Conservation (phyloP, 805 yeast species). For the Tetrapisispora taiwanensis region DNA sequence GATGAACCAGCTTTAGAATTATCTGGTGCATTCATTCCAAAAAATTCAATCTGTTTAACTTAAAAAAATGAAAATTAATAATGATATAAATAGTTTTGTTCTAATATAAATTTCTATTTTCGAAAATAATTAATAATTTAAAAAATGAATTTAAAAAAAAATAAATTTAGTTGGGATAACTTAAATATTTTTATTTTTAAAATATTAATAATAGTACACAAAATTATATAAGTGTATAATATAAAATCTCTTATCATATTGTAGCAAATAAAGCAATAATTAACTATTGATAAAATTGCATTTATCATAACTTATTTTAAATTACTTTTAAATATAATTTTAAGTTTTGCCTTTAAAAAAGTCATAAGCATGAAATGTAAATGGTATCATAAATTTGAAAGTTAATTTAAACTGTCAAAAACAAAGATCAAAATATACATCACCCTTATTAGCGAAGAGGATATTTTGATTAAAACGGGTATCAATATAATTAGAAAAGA, state of each 20-base stretch:
- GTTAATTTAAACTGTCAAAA: not conserved
- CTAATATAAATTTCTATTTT: no score
- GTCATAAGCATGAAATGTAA: not conserved
- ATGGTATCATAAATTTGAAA: not conserved
- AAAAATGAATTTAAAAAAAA: no score
- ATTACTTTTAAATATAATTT: not conserved
- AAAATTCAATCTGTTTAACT: conserved; percentile 38
- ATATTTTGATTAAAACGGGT: not conserved
- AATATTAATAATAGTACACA: not conserved
- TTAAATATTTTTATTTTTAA: no score
- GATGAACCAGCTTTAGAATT: conserved; percentile 80
- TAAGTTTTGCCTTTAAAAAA: not conserved
- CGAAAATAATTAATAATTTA: no score
- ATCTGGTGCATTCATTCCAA: conserved; percentile 69
- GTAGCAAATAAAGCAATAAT: not conserved
- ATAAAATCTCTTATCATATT: not conserved
- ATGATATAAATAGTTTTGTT: no score
- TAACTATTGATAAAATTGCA: not conserved
- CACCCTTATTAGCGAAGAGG: not conserved
- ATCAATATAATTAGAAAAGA: not conserved
- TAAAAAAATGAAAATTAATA: not conserved
- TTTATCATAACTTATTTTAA: not conserved
- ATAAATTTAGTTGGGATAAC: no score
- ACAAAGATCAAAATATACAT: no score
- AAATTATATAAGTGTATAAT: conserved; percentile 1